Base-by-base conservation (phyloP, 345 rosid genomes). In the Citrus glauca region DNA sequence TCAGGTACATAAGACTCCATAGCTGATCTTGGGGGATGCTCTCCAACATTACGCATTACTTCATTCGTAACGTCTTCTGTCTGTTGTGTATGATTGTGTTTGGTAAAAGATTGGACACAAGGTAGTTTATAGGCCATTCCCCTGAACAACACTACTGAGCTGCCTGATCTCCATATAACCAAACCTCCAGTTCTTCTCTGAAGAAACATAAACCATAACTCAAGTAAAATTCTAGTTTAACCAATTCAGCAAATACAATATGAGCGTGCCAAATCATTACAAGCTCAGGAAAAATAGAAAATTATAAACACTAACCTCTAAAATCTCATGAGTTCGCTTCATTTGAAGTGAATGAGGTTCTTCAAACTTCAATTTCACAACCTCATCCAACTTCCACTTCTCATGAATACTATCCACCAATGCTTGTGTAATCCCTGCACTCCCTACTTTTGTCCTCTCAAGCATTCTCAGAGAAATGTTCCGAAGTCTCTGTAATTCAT, bases 131-230 rank as follows among this genome's bases (percentile, higher is more conserved):
- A 95, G 65, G 86, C 62, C 84, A 91, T 86, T 81, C 99, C 99
- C 82, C 99, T 83, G 86, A 87, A 95, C 73, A 93, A 79, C 33
- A 91, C 99, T n/a, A 95, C 82, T 7, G 95, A 92, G 83, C 97
- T 88, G 63, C 99, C 99, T 45, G 99, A 92, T 86, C 99, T 93
- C 98, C 94, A 93, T 82, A 93, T 92, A 72, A 95, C 88, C 83
- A 95, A 82, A 48, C 99, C 99, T 60, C 98, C 94, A 0, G 98
- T 91, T 88, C 87, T 93, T 77, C 80, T 85, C 99, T 95, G 94
- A 79, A 57, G 70, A 28, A 80, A 66, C 64, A 77, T 38, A 50
- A 63, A 76, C 75, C 65, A 63, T 67, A 83, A 76, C 72, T 68
- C 60, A 80, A 73, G 73, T 73, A 68, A 79, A 63, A 77, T 70